phyloP scores from a whole-genome alignment of 352 stramenopile species.

The Globisporangium takayamanum region DNA sequence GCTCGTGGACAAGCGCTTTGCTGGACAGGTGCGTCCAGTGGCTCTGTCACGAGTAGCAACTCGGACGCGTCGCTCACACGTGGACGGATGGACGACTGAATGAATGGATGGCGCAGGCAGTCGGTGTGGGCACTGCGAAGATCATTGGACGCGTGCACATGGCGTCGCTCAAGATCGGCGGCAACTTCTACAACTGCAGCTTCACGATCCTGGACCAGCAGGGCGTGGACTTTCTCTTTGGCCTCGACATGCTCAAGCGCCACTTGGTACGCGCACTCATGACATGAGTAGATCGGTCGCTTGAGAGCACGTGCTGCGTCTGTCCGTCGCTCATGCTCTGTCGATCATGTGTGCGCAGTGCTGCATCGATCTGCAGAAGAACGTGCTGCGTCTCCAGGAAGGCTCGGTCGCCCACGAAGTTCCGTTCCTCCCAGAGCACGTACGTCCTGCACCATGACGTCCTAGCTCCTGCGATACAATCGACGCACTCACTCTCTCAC shows the following conservation, averaged over 20 bases:
- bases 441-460: slow-evolving; percentile 19
- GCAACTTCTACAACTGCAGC: slow-evolving; percentile 90
- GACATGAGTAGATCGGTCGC: not conserved
- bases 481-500: not conserved
- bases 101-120: slow-evolving; percentile 42
- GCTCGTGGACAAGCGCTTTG: slow-evolving; percentile 84
- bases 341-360: slow-evolving; percentile 43
- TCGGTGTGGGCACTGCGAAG: slow-evolving; percentile 94
- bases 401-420: slow-evolving; percentile 65
- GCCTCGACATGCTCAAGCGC: slow-evolving; percentile 97
- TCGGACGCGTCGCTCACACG: not conserved
- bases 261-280: slow-evolving; percentile 64
- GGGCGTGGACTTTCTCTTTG: slow-evolving; percentile 97
- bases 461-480: not conserved
- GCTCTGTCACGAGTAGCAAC: not conserved
- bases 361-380: slow-evolving; percentile 93
- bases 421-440: slow-evolving; percentile 81
- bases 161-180: slow-evolving; percentile 86
- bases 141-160: slow-evolving; percentile 96
- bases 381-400: slow-evolving; percentile 83
- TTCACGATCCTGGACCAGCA: slow-evolving; percentile 92
- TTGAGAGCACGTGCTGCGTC: not conserved
- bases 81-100: not conserved
- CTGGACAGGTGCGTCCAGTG: slow-evolving; percentile 56
- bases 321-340: not conserved